Conservation (phyloP, 2,329 filamentous ascomycete species). For the Monosporascus ibericus region DNA sequence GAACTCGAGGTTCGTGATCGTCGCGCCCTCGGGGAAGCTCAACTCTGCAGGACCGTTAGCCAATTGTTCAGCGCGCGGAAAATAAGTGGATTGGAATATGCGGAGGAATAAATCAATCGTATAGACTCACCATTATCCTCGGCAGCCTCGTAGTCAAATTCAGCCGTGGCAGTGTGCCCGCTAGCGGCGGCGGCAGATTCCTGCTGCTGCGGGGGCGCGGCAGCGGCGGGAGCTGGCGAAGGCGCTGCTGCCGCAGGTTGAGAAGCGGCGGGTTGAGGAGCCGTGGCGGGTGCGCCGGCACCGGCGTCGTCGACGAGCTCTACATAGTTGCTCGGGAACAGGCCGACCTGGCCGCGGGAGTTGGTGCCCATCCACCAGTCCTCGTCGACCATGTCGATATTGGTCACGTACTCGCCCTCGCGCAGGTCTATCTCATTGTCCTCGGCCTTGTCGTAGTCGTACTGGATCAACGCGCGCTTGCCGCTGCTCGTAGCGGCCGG, state of each 20-base stretch:
- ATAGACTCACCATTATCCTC: conserved; percentile 73
- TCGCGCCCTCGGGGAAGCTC: conserved; percentile 86
- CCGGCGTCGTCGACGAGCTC: conserved; percentile 67
- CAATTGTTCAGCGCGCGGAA: conserved; percentile 1
- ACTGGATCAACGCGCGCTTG: conserved; percentile 73
- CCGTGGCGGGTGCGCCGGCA: conserved; percentile 24
- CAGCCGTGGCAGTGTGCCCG: conserved; percentile 69
- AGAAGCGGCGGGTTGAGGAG: conserved; percentile 23
- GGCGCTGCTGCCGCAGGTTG: conserved; percentile 21
- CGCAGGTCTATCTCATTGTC: conserved; percentile 91
- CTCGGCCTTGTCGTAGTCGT: conserved; percentile 96
- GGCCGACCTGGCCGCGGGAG: conserved; percentile 70
- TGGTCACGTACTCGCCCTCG: conserved; percentile 81
- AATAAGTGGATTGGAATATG: neutral
- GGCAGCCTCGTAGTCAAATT: conserved; percentile 95
- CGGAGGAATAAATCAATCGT: neutral
- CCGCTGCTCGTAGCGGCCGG: conserved; percentile 42
- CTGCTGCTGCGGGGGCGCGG: conserved; percentile 29
- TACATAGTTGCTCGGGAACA: conserved; percentile 98
- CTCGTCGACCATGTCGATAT: conserved; percentile 96
- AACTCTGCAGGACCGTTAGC: conserved; percentile 45
- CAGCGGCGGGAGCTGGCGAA: conserved; percentile 31
- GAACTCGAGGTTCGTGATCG: conserved; percentile 79
- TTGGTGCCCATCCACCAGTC: conserved; percentile 99
- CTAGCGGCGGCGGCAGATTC: conserved; percentile 29